Evolutionary conservation across 2,329 filamentous ascomycete species (phyloP), one percentile per base, ranked within the genome.

Genomic region (Xylariaceae sp.): DNA sequence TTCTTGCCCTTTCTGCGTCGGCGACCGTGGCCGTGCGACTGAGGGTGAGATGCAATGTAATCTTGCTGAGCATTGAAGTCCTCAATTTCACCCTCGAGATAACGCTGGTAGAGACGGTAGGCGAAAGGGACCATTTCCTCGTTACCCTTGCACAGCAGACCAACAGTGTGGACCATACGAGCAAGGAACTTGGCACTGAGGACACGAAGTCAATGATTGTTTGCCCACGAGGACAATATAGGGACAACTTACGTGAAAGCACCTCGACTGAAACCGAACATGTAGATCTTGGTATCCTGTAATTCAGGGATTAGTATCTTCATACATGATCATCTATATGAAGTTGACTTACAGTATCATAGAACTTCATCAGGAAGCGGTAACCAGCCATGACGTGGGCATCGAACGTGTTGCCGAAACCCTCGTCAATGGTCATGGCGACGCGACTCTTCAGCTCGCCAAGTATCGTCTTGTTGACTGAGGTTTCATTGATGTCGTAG

Each of bases 81-180:
- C 15, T 73, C 67, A 15, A 74, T 68, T 51, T 77, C 72, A 10
- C 75, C 75, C n/a, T 66, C 68, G 0, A 78, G 66, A 49, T 76
- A 76, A 17, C 73, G 71, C 55, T 78, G 76, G 55, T 78, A 78
- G 6, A 78, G 74, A 2, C 68, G 69, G 57, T 73, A 82, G 4
- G 77, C 80, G 55, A 82, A 82, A 0, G 74, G 75, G 1, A 82
- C 76, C 79, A 82, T 78, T 49, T 82, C 79, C 59, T 82, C 80
- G 58, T 82, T 81, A 6, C 80, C 79, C 51, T 76, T 75, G 53
- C 77, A 80, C 4, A 82, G 73, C 0, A 82, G 71, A 0, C 78
- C 80, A 9, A 81, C 74, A 2, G 73, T 74, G 57, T 78, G 71
- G 47, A 82, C 69, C 80, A 82, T 82, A 51, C 78, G 74, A 0